Base-by-base conservation (phyloP, 1,284 basidiomycete species). In the Malassezia caprae region DNA sequence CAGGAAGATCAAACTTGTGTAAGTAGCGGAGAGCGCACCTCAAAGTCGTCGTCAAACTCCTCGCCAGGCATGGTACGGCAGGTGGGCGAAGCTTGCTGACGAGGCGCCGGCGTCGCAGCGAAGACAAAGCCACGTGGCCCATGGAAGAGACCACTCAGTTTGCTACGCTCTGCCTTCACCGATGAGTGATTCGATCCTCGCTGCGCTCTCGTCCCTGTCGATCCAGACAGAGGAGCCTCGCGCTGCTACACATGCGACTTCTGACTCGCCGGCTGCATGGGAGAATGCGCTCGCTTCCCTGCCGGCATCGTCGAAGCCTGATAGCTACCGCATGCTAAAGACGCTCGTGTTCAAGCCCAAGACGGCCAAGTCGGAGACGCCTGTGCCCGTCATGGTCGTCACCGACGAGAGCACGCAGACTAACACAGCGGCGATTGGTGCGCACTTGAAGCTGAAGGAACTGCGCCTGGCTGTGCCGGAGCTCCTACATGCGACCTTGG, bases 311-410 rank as follows among this genome's bases (percentile, higher is more conserved):
- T n/a, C 23, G 8, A 23, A 28, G 43, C 52, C 56, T 15, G 26
- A 13, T 1, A 30, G 24, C 27, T 58, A 47, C 49, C 52, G 34
- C 23, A 23, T 54, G 30, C 35, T 52, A 4, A 89, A 90, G 76
- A 86, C 84, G 31, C 82, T 90, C 64, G 85, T 89, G 51, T 89
- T 86, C 82, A 90, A 90, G 72, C 87, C 88, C 32, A 89, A 89
- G 77, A 89, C 89, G 1, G 86, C 90, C 45, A 94, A 94, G 77
- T 81, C 82, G 0, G 88, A 87, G 6, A 83, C 82, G 24, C 83
- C 88, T 1, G 81, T 88, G 52, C 90, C 90, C 7, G 83, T 94
- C 50, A 82, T 96, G 49, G 84, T 93, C 57, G 81, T 96, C 70
- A 87, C 88, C 8, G 80, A 83, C 66, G 88, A 93, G 68, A 79